Evolutionary conservation across 208 protist genomes (phyloP).

Genomic region (Trypanosoma theileri): DNA sequence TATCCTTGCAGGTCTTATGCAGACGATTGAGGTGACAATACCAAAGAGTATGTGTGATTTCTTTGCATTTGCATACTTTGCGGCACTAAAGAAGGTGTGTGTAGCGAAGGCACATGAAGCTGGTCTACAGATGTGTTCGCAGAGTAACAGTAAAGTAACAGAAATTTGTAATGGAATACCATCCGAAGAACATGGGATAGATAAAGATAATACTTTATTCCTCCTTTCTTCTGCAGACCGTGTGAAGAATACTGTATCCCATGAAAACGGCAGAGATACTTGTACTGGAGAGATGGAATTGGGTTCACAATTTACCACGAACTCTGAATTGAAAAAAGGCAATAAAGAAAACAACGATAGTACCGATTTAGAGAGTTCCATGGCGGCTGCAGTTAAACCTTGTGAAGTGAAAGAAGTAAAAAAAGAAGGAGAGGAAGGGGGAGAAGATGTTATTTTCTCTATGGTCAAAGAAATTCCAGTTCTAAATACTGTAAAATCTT

Average conservation of each 20-base stretch:
- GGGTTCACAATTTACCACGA: no score
- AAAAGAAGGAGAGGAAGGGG: not conserved
- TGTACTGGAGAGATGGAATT: no score
- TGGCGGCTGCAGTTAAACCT: no score
- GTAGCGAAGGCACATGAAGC: not conserved
- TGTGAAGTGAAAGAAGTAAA: not conserved
- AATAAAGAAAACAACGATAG: no score
- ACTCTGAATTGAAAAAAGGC: no score
- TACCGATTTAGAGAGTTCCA: no score
- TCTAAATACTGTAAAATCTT: not conserved
- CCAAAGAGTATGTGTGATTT: slow-evolving; percentile 6
- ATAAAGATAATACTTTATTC: no score
- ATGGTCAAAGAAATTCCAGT: not conserved
- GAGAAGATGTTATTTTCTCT: not conserved
- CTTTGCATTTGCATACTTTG: slow-evolving; percentile 23
- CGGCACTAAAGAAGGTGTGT: not conserved
- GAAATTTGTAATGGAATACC: not conserved
- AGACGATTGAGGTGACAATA: slow-evolving; percentile 10
- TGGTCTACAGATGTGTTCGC: not conserved
- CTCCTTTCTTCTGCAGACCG: no score
- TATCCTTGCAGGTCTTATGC: not conserved
- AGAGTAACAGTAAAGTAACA: not conserved
- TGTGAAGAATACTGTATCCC: no score
- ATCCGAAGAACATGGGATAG: no score
- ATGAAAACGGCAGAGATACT: no score